Evolutionary conservation across 768 basidiomycete species (phyloP).

Genomic region (Plicaturopsis crispa): DNA sequence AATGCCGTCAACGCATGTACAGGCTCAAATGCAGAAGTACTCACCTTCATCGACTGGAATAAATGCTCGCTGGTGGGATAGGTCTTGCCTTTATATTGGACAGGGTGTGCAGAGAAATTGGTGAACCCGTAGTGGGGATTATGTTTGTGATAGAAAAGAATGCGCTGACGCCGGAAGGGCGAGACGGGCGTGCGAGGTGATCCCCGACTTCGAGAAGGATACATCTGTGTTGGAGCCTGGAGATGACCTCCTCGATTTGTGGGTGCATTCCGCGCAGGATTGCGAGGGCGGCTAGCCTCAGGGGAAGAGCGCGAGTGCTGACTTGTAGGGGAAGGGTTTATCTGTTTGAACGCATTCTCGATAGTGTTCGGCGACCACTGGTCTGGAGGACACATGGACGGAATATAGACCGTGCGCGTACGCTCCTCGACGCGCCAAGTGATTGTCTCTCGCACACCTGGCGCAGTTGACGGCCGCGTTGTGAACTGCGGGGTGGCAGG

Average conservation of each 20-base stretch:
- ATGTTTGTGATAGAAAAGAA: conserved; percentile 1
- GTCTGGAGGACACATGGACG: not conserved
- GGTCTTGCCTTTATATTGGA: conserved; percentile 26
- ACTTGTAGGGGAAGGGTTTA: not conserved
- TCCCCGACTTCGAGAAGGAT: not conserved
- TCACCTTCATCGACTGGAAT: conserved; percentile 37
- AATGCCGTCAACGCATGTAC: conserved; percentile 3
- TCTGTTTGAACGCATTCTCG: not conserved
- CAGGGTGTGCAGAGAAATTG: conserved; percentile 34
- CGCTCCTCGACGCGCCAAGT: not conserved
- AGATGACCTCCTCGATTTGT: not conserved
- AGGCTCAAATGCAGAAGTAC: conserved; percentile 6
- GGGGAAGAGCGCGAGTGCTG: not conserved
- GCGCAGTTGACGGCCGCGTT: not conserved
- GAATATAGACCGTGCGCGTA: not conserved
- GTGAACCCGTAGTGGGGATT: conserved; percentile 28
- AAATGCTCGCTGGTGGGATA: conserved; percentile 43
- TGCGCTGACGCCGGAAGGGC: not conserved
- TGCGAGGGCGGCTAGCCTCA: not conserved
- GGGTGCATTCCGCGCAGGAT: not conserved
- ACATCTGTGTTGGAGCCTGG: not conserved
- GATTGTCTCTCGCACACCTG: not conserved
- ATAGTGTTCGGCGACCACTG: not conserved
- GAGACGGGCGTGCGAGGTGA: not conserved
- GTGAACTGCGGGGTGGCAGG: not conserved